Evolutionary conservation across 1,139 yeast species (phyloP).

Genomic region (Blastobotrys illinoisensis): DNA sequence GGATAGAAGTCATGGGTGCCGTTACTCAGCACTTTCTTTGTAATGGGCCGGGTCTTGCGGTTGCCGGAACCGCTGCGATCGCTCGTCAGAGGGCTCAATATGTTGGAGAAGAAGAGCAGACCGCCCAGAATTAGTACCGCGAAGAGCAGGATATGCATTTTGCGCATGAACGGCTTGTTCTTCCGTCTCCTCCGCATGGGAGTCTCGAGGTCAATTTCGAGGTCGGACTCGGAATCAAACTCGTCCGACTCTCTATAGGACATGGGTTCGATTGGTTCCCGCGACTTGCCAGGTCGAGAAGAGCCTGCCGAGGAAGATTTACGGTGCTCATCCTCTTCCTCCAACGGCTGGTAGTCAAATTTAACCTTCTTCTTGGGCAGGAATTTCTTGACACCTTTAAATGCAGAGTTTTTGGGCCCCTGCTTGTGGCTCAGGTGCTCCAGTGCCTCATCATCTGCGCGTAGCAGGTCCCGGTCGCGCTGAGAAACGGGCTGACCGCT

Average conservation of each 20-base stretch:
- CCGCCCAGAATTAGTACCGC: conserved; percentile 15
- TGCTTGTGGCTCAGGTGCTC: conserved; percentile 3
- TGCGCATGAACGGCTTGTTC: conserved; percentile 13
- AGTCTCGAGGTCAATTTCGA: conserved; percentile 26
- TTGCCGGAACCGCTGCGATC: neutral
- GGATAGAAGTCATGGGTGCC: conserved; percentile 72
- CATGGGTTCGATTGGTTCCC: conserved; percentile 10
- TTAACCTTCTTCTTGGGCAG: conserved; percentile 17
- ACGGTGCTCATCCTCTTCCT: conserved; percentile 4
- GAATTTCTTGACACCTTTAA: conserved; percentile 11
- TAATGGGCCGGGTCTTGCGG: neutral
- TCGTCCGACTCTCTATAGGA: conserved; percentile 15
- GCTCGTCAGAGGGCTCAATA: conserved; percentile 8
- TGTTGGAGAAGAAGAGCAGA: conserved; percentile 16
- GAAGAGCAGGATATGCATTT: conserved; percentile 15
- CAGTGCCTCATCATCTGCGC: conserved; percentile 26
- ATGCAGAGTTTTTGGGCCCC: conserved; percentile 1
- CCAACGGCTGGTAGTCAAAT: conserved; percentile 2
- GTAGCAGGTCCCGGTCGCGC: conserved; percentile 25
- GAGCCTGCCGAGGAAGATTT: conserved; percentile 9
- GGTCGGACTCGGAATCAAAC: conserved; percentile 21
- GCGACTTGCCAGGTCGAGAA: neutral
- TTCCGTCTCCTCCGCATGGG: conserved; percentile 17
- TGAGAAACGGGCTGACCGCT: conserved; percentile 22
- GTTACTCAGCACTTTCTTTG: conserved; percentile 42